phyloP scores from a whole-genome alignment of 805 yeast genomes.

The Candida suzukii region DNA sequence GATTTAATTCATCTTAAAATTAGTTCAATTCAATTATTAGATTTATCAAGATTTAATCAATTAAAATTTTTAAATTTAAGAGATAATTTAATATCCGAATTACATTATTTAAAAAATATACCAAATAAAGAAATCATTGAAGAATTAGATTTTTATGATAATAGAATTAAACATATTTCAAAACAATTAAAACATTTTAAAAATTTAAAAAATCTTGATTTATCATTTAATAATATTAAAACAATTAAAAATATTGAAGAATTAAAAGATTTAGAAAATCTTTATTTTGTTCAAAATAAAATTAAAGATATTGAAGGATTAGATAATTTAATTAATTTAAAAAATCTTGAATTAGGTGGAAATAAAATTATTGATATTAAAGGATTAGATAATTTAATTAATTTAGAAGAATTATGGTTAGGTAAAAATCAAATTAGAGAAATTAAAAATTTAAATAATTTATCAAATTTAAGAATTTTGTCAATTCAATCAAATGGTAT shows the following conservation, averaged over 20 bases:
- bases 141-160: conserved; percentile 87
- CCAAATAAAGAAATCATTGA: conserved; percentile 46
- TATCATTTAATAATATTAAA: conserved; percentile 85
- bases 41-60: conserved; percentile 46
- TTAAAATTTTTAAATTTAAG: conserved; percentile 65
- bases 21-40: conserved; percentile 51
- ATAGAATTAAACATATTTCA: conserved; percentile 80
- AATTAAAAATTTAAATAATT: conserved; percentile 53
- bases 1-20: conserved; percentile 70
- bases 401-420: conserved; percentile 77
- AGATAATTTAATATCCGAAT: conserved; percentile 74
- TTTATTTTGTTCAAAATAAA: conserved; percentile 86
- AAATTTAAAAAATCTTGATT: conserved; percentile 57
- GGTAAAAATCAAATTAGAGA: conserved; percentile 76
- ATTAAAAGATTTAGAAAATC: conserved; percentile 52
- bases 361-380: conserved; percentile 56
- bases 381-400: conserved; percentile 49
- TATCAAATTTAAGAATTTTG: conserved; percentile 61
- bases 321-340: conserved; percentile 46
- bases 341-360: conserved; percentile 85
- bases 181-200: conserved; percentile 55
- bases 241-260: conserved; percentile 73
- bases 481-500: conserved; percentile 86
- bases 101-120: conserved; percentile 60
- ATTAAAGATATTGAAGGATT: conserved; percentile 67